Evolutionary conservation across 148 eudicot species (phyloP).

Genomic region (Diospyros lotus): DNA sequence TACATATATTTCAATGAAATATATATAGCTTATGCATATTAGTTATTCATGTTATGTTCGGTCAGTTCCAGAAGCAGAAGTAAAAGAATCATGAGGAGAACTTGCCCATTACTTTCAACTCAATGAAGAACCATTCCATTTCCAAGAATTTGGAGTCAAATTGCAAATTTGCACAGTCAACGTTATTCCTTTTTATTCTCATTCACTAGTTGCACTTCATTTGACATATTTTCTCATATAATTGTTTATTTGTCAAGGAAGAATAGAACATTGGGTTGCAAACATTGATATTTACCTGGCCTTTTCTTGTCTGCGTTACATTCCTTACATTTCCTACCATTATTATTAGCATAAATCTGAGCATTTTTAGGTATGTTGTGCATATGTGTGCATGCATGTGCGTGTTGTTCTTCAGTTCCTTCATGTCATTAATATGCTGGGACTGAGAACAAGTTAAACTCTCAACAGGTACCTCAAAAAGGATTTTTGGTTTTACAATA

Average conservation of each 20-base stretch:
- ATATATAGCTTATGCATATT: too few relatives aligned
- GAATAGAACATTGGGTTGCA: neutral
- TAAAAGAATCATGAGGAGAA: neutral
- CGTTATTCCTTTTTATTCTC: neutral
- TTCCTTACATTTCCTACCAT: neutral
- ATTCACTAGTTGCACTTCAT: neutral
- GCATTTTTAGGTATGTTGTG: neutral
- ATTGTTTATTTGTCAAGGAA: neutral
- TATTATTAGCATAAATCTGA: neutral
- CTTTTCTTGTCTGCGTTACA: neutral
- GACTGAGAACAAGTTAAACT: neutral
- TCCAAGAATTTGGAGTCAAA: too few relatives aligned
- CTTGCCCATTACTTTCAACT: neutral
- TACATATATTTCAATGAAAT: too few relatives aligned
- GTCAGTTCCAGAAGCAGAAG: neutral
- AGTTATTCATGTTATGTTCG: neutral
- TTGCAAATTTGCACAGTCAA: neutral
- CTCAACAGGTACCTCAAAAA: conserved; percentile 34
- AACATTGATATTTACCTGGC: neutral
- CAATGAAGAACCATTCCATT: neutral
- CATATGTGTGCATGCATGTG: neutral
- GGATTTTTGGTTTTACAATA: conserved; percentile 29
- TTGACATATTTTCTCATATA: neutral
- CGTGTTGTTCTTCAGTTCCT: neutral
- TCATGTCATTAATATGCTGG: neutral